Evolutionary conservation across 2,329 filamentous ascomycete species (phyloP), one percentile per base, ranked within the genome.

Genomic region (Aspergillus aculeatus): DNA sequence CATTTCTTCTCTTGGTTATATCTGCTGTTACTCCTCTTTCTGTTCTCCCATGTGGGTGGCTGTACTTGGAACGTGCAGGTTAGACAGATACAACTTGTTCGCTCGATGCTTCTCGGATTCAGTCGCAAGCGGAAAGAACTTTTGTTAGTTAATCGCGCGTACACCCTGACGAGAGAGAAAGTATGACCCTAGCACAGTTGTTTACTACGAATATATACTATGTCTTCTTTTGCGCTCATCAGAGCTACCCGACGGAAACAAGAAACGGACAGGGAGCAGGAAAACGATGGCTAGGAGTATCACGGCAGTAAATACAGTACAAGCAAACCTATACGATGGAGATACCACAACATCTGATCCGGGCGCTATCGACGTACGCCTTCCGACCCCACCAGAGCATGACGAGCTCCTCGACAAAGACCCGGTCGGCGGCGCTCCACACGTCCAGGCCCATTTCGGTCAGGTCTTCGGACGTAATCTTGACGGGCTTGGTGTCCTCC

Each of bases 341-440:
- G 52, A 82, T 73, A 29, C 80, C 80, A 67, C 80, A 82, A 60
- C 80, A 82, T 59, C 77, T 74, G 53, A 82, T 76, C 26, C 73
- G 72, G 19, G 74, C 76, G 41, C 75, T 75, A 57, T 79, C 74
- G 23, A 82, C 77, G 50, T 72, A 65, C 7, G 78, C 78, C 38
- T 74, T 71, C 19, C 78, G 71, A 21, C 74, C 74, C 78, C 78
- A 82, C 77, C 80, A 82, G 1, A 79, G 67, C 14, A 62, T 63
- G n/a, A 80, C 73, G 32, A 82, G 66, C 59, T 81, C 77, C 60
- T 78, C 73, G 12, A 80, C 75, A 59, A 82, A 82, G 21, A 74
- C 62, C 29, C 77, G 74, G 62, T 82, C 80, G 4, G 77, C 72
- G 16, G 73, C 74, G 57, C 79, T 82, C 80, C 80, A 82, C 16